These are phyloP conservation scores for Malus hybrid DNA, from an alignment of 331 rosid genomes.

Conservation along the genomic window DNA sequence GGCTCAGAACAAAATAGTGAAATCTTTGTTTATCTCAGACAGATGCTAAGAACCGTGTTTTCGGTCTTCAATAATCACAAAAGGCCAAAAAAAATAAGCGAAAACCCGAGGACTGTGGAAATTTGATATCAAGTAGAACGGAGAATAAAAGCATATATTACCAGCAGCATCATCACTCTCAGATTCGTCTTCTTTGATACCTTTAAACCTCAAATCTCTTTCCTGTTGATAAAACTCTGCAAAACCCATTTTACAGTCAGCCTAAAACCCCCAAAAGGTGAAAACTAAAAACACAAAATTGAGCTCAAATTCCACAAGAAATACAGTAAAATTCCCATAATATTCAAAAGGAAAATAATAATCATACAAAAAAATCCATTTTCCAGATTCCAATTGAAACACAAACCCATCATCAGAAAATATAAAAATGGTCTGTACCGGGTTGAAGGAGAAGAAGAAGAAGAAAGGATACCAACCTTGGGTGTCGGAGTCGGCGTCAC, in stretches of 20 bases:
- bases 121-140: background rate
- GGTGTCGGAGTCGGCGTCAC: conserved; percentile 36
- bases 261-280: conserved; percentile 11
- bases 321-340: background rate
- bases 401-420: background rate
- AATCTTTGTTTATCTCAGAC: background rate
- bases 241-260: background rate
- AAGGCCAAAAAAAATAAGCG: background rate
- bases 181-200: conserved; percentile 30
- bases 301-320: background rate
- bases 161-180: conserved; percentile 26
- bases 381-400: background rate
- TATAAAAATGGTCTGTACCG: too few relatives aligned
- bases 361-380: background rate
- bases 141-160: background rate
- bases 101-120: background rate
- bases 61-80: conserved; percentile 1
- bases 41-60: background rate
- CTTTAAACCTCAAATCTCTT: conserved; percentile 36
- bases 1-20: background rate
- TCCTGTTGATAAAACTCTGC: conserved; percentile 36
- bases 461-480: conserved; percentile 32
- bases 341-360: background rate
- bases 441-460: background rate
- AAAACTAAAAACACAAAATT: conserved; percentile 2